A percentile compares a stretch with the other conserved stretches of the same genome.
phyloP scores from a whole-genome alignment of 306 rosid species.

The Lathyrus tuberosus region DNA sequence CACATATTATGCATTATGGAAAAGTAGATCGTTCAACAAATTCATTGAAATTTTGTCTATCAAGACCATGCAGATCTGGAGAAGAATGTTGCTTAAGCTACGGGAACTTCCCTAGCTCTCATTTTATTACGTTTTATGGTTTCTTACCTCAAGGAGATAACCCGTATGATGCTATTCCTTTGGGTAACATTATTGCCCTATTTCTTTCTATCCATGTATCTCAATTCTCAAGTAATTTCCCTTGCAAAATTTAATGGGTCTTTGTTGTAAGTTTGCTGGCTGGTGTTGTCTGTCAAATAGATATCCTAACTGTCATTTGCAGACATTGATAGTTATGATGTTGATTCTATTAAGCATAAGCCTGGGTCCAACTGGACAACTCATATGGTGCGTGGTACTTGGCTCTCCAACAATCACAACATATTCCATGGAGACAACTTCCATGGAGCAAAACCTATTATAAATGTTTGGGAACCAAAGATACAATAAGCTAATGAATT shows the following conservation, averaged over 20 bases:
- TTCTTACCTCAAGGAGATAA: constrained; percentile 86
- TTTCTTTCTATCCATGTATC: constrained; percentile 20
- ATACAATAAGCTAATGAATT: no score
- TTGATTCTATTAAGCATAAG: constrained; percentile 45
- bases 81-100: constrained; percentile 85
- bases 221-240: constrained; percentile 2
- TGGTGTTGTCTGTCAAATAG: constrained; percentile 35
- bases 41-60: constrained; percentile 78
- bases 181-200: constrained; percentile 55
- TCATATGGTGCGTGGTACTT: constrained; percentile 91
- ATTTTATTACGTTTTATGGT: constrained; percentile 77
- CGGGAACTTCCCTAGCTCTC: constrained; percentile 76
- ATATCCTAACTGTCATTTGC: constrained; percentile 41
- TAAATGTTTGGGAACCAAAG: no score
- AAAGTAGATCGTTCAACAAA: constrained; percentile 66
- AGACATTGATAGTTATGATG: constrained; percentile 55
- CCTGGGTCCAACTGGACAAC: constrained; percentile 40
- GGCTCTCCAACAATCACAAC: constrained; percentile 62
- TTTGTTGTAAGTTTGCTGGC: constrained; percentile 38
- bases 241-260: constrained; percentile 35
- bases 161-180: constrained; percentile 70
- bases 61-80: constrained; percentile 84
- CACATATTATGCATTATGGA: constrained; percentile 79
- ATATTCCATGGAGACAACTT: no score
- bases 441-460: no score